Conservation (phyloP, 148 eudicot genomes). For the Heliamphora exappendiculata region DNA sequence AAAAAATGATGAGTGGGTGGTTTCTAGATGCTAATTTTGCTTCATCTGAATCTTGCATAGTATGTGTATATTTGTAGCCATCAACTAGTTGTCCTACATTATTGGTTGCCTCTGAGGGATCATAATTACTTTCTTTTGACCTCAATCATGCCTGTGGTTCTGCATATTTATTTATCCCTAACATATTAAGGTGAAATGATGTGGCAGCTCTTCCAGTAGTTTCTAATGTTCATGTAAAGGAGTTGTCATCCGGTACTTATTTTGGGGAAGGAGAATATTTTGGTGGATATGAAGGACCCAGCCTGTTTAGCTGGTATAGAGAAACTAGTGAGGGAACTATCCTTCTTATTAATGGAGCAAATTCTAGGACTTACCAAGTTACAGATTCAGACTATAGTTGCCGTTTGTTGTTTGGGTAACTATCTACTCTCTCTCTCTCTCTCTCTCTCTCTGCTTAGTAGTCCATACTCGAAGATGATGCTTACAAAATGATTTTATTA, state of each 20-base stretch:
- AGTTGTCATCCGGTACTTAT: conserved; percentile 43
- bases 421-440: conserved; percentile 10
- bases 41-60: neutral
- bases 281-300: conserved; percentile 91
- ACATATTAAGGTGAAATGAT: conserved; percentile 16
- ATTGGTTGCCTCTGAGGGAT: neutral
- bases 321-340: conserved; percentile 64
- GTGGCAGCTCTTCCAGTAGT: conserved; percentile 75
- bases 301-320: conserved; percentile 93
- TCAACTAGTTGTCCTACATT: neutral
- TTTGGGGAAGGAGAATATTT: conserved; percentile 84
- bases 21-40: neutral
- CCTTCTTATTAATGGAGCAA: conserved; percentile 58
- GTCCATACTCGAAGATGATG: neutral
- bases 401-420: conserved; percentile 86
- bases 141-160: conserved; percentile 2
- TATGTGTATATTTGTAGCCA: conserved; percentile 1
- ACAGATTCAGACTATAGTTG: conserved; percentile 85
- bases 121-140: neutral
- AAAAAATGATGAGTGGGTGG: neutral
- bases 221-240: conserved; percentile 48
- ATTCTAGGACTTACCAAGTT: conserved; percentile 68
- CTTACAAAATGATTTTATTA: neutral
- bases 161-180: neutral
- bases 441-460: neutral